phyloP scores from a whole-genome alignment of 192 early-diverging fungal species.

The Coemansia sp. region DNA sequence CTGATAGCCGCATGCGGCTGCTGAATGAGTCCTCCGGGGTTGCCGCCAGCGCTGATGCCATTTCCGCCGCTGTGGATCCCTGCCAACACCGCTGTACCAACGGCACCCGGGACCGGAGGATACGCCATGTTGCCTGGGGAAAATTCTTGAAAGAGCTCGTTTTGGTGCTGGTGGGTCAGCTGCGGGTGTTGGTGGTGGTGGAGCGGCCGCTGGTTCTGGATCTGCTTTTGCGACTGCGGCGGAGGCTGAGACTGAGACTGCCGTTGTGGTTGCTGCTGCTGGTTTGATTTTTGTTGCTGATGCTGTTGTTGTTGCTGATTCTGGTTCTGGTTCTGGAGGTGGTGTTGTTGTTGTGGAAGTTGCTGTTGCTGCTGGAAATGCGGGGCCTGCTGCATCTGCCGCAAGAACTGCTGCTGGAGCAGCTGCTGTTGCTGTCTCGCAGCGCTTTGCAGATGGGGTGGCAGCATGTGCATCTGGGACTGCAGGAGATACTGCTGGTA shows the following conservation, averaged over 20 bases:
- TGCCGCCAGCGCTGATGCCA: constrained; percentile 2
- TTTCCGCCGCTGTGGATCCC: constrained; percentile 1
- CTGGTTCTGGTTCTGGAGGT: neutral
- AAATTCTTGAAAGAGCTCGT: neutral
- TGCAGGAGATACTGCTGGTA: constrained; percentile 6
- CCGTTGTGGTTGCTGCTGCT: neutral
- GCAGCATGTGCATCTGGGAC: constrained; percentile 3
- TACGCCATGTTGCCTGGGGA: neutral
- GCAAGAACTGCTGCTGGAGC: neutral
- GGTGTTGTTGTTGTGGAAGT: neutral
- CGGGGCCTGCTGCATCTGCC: neutral
- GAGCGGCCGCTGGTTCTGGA: constrained; percentile 1
- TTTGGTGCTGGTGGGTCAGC: constrained; percentile 17
- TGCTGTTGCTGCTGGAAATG: constrained; percentile 24
- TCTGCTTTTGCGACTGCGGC: constrained; percentile 17
- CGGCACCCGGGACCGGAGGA: neutral
- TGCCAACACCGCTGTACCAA: neutral
- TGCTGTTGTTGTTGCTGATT: constrained; percentile 4
- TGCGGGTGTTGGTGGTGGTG: constrained; percentile 4
- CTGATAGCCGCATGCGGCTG: neutral
- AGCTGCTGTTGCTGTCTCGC: constrained; percentile 2
- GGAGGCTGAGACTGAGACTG: neutral
- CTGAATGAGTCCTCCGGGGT: constrained; percentile 6
- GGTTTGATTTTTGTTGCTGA: constrained; percentile 1
- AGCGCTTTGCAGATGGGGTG: constrained; percentile 2